Conservation (phyloP, 2,329 filamentous ascomycete genomes). For the Didymella sp. region DNA sequence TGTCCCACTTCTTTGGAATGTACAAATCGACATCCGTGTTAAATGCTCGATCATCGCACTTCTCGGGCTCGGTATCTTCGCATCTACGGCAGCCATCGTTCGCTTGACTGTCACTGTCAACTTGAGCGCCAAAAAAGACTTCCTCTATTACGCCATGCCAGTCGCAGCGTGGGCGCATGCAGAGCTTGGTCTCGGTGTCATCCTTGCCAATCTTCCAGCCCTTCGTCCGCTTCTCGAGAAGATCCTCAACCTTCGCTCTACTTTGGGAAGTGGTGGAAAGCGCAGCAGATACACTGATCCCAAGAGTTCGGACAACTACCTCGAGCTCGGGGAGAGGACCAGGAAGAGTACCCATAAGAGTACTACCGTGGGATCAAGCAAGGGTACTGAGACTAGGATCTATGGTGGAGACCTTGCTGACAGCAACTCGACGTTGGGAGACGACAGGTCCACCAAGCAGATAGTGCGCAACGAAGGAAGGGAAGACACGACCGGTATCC, state of each 20-base stretch:
- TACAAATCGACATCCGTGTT: conserved; percentile 30
- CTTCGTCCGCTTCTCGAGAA: conserved; percentile 24
- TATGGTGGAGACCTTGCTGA: conserved; percentile 19
- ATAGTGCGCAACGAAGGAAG: neutral
- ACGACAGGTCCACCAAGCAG: conserved; percentile 9
- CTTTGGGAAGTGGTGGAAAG: conserved; percentile 8
- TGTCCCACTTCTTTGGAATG: conserved; percentile 32
- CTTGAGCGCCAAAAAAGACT: conserved; percentile 25
- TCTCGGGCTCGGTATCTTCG: conserved; percentile 25
- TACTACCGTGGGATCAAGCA: neutral
- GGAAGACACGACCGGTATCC: neutral
- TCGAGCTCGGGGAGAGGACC: conserved; percentile 16
- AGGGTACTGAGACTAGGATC: conserved; percentile 16
- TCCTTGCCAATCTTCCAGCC: conserved; percentile 24
- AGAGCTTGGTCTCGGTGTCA: conserved; percentile 7
- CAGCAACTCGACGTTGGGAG: conserved; percentile 10
- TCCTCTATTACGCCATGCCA: conserved; percentile 24
- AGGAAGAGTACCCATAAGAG: conserved; percentile 5
- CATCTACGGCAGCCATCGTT: conserved; percentile 41
- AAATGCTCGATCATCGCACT: conserved; percentile 29
- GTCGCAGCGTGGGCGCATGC: conserved; percentile 12
- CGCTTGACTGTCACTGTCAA: conserved; percentile 47
- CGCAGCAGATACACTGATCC: conserved; percentile 12
- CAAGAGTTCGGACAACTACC: conserved; percentile 14
- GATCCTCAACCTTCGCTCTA: conserved; percentile 19